Evolutionary conservation across 768 basidiomycete species (phyloP).

Genomic region (Psilocybe cyanescens): DNA sequence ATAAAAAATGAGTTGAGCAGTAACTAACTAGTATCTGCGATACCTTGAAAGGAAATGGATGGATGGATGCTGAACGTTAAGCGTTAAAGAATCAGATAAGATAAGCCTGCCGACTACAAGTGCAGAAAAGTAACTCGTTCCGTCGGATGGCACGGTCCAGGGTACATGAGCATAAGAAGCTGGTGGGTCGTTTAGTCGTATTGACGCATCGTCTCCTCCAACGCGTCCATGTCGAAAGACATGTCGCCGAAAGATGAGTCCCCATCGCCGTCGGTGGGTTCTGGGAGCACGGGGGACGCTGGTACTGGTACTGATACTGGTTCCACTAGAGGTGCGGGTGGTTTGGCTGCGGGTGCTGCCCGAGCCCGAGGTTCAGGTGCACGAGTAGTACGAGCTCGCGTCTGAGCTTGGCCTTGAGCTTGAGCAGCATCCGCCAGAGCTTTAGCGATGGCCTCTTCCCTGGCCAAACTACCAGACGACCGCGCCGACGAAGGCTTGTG

Average conservation of each 20-base stretch:
- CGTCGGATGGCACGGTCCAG: too few relatives aligned
- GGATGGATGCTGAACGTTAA: too few relatives aligned
- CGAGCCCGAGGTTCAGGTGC: too few relatives aligned
- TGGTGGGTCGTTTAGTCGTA: conserved; percentile 29
- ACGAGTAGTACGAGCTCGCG: too few relatives aligned
- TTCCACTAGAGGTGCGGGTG: not conserved
- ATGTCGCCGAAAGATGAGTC: conserved; percentile 36
- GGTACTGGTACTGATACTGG: not conserved
- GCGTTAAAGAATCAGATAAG: too few relatives aligned
- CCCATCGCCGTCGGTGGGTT: conserved; percentile 25
- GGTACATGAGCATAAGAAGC: not conserved
- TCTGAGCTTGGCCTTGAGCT: not conserved
- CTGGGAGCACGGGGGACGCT: conserved; percentile 17
- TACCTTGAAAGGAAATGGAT: too few relatives aligned
- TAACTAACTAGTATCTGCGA: too few relatives aligned
- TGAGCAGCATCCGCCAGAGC: not conserved
- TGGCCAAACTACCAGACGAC: not conserved
- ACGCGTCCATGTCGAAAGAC: conserved; percentile 37
- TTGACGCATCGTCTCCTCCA: conserved; percentile 35
- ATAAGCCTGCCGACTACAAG: too few relatives aligned
- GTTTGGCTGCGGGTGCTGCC: not conserved
- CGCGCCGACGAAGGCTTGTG: too few relatives aligned
- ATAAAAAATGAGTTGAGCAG: too few relatives aligned
- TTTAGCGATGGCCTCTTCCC: not conserved
- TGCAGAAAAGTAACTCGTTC: too few relatives aligned